Evolutionary conservation across 179 eudicot genomes (phyloP).

Genomic region (Heliamphora pulchella): DNA sequence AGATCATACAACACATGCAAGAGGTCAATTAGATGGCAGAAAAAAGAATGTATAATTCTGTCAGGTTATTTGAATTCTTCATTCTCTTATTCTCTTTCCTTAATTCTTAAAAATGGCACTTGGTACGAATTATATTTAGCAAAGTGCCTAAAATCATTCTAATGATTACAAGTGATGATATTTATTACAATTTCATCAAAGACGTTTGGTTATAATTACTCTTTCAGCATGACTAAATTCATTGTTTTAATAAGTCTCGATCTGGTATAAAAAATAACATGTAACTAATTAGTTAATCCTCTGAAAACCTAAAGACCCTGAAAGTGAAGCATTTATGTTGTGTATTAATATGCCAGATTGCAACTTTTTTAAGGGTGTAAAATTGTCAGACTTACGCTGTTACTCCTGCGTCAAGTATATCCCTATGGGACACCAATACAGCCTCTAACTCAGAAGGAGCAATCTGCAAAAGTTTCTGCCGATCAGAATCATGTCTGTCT

Average conservation of each 20-base stretch:
- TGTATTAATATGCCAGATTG: not conserved
- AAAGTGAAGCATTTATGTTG: not conserved
- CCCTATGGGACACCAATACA: constrained; percentile 64
- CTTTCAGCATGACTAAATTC: no score
- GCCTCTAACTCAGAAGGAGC: constrained; percentile 95
- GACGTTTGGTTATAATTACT: not conserved
- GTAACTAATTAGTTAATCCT: not conserved
- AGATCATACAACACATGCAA: not conserved
- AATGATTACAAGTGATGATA: not conserved
- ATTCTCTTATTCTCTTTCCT: not conserved
- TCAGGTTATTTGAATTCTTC: not conserved
- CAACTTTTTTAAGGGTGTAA: not conserved
- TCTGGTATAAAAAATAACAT: not conserved
- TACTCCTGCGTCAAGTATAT: constrained; percentile 81
- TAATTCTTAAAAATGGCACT: not conserved
- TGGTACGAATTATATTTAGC: not conserved
- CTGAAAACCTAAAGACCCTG: not conserved
- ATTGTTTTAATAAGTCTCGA: no score
- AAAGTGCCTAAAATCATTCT: not conserved
- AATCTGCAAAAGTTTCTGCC: constrained; percentile 38
- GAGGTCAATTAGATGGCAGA: not conserved
- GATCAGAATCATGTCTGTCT: not conserved
- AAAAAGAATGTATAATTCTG: not conserved
- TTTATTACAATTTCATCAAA: not conserved
- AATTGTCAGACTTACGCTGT: constrained; percentile 47